Evolutionary conservation across 495 filamentous ascomycete genomes (phyloP), one percentile per base, ranked within the genome.

Genomic region (Trichoderma erinaceum): DNA sequence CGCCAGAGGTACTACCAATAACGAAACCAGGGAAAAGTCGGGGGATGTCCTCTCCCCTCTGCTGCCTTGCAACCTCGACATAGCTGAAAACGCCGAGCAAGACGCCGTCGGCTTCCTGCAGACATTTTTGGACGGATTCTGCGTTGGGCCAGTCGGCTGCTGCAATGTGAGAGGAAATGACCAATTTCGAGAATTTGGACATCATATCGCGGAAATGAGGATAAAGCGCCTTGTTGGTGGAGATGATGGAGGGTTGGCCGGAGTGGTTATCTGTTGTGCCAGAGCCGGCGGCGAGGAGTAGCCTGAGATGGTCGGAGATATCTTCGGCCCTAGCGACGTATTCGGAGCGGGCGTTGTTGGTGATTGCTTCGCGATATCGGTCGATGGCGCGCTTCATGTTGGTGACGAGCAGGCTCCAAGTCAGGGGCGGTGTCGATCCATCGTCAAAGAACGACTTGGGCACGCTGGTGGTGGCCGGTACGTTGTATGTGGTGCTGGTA

Each of bases 191-290:
- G 78, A 98, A 98, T 71, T 95, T 91, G 6, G 95, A 98, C 95
- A 99, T 99, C 90, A 97, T 97, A 74, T 97, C 96, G 65, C 96
- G 86, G 78, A 97, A 99, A 79, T 98, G 92, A 38, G 96, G 95
- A 73, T 98, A 97, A 56, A 99, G 82, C 2, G 91, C 88, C 78
- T 97, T 97, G 78, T 99, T 99, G 10, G 92, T 93, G 10, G 92
- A 95, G 66, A 99, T 99, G 75, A 98, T 97, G n/a, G 95, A 98
- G 38, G 96, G 95, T 70, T 97, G 95, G 58, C 96, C 96, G 13
- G 95, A 99, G 75, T 99, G 95, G 72, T 98, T 98, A 75, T 99
- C 95, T 1, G 95, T 99, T 4, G 95, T 98, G 65, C 92, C 92
- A 11, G 95, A 99, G 4, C 93, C 95, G 64, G 96, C 96, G 41